Evolutionary conservation across 441 rosid genomes (phyloP), one percentile per base, ranked within the genome.

Genomic region (Sinapis alba): DNA sequence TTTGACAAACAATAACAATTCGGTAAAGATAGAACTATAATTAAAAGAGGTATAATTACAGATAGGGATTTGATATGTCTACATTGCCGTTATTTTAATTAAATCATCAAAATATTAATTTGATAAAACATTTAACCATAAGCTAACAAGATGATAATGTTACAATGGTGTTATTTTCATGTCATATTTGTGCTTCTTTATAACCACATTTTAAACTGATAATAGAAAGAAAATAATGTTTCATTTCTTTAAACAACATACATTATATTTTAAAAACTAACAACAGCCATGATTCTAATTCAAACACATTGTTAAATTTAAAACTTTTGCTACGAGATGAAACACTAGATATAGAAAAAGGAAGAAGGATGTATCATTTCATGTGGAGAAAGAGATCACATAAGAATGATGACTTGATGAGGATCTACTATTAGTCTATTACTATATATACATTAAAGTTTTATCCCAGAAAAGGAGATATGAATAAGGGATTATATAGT

Each of bases 381-480:
- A n/a, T 16, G 7, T 16, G 38, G 16, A 18, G 13, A 60, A 59
- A 70, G 65, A 59, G 28, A 70, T 70, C 73, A 57, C 36, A 38
- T 64, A 45, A 71, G 59, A 51, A 71, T 71, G 59, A 28, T 58
- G 73, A 58, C 38, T 38, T 58, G 56, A 16, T 61, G 74, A 60
- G 58, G 30, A 6, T 50, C 30, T 27, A 59, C 58, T 43, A 41
- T 24, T 30, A 30, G n/a, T n/a, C n/a, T 26, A 26, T 26, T 38
- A 2, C 9, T 20, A 20, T 50, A 28, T 58, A 59, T 10, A 47
- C 21, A n/a, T 32, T 11, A 61, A 71, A 34, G 27, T 51, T 67
- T 27, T 19, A 23, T 10, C 18, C 43, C 26, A 50, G 8, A 28
- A 50, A 7, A 28, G 5, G 47, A 23, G 60, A 67, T 51, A 51